These are phyloP conservation scores for Pleurozium schreberi DNA, from an alignment of 225 moss, liverwort and hornwort species.

Conservation along the genomic window DNA sequence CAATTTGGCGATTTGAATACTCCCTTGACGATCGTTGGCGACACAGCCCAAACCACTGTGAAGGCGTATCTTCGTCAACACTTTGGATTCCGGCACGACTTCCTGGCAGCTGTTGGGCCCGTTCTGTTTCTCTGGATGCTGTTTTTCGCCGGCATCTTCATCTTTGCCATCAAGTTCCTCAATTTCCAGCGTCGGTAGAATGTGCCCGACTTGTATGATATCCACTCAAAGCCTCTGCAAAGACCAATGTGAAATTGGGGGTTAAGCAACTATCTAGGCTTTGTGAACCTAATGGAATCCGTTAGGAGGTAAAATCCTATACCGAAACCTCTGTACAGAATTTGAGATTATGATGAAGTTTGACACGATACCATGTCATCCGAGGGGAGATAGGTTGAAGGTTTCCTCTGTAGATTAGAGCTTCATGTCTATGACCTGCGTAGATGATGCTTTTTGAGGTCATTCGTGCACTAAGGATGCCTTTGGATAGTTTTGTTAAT, in stretches of 20 bases:
- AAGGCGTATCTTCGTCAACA: slow-evolving; percentile 10
- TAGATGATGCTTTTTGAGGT: background rate
- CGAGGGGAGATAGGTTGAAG: background rate
- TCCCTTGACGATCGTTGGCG: background rate
- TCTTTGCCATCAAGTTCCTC: slow-evolving; percentile 43
- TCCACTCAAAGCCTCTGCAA: background rate
- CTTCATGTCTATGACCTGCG: background rate
- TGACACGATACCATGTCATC: background rate
- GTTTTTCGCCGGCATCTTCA: slow-evolving; percentile 23
- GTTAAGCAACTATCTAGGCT: background rate
- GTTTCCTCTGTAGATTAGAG: background rate
- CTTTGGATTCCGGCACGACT: slow-evolving; percentile 46
- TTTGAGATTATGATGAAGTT: background rate
- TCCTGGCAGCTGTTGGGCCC: slow-evolving; percentile 27
- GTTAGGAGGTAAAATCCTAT: background rate
- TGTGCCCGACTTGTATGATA: background rate
- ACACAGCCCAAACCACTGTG: background rate
- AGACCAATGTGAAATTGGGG: background rate
- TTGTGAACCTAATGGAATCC: background rate
- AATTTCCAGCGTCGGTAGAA: slow-evolving; percentile 40
- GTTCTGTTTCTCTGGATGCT: slow-evolving; percentile 27
- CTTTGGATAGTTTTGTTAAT: background rate
- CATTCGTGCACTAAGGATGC: background rate
- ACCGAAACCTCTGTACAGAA: background rate
- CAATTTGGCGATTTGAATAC: slow-evolving; percentile 39